These are phyloP conservation scores for Sporisorium scitamineum DNA, from an alignment of 1,284 basidiomycete genomes.

Conservation along the genomic window DNA sequence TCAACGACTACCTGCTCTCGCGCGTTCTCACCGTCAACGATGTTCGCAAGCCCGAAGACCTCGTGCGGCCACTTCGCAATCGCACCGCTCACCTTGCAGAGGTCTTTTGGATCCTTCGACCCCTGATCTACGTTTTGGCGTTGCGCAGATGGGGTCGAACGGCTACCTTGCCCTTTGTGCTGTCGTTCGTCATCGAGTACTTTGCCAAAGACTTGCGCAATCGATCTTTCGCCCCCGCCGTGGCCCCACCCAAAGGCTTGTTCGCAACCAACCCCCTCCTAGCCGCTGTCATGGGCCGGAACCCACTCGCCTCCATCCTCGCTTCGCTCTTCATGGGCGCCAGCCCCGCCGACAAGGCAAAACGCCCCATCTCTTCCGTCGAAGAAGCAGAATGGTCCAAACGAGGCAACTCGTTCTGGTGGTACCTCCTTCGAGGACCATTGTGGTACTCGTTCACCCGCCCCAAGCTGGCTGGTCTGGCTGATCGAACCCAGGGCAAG, in stretches of 20 bases:
- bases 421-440: conserved; percentile 87
- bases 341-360: conserved; percentile 36
- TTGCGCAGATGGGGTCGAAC: conserved; percentile 58
- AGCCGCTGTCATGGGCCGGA: conserved; percentile 59
- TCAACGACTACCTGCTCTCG: conserved; percentile 65
- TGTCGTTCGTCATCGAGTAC: conserved; percentile 59
- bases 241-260: conserved; percentile 6
- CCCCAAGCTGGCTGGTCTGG: conserved; percentile 79
- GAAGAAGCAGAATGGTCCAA: conserved; percentile 78
- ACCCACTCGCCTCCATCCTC: conserved; percentile 59
- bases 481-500: conserved; percentile 74
- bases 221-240: conserved; percentile 39
- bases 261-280: conserved; percentile 53
- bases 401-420: conserved; percentile 82
- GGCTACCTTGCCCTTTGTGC: conserved; percentile 50
- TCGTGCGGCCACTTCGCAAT: conserved; percentile 55
- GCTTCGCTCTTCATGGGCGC: conserved; percentile 47
- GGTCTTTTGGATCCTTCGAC: conserved; percentile 58
- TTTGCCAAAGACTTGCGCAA: conserved; percentile 54
- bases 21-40: conserved; percentile 63
- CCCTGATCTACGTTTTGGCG: conserved; percentile 62
- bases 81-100: conserved; percentile 50
- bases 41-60: conserved; percentile 57
- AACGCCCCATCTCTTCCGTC: conserved; percentile 64
- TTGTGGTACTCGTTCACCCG: conserved; percentile 86